These are phyloP conservation scores for Aurantiochytrium sp. DNA, from an alignment of 108 stramenopile genomes.

Conservation along the genomic window DNA sequence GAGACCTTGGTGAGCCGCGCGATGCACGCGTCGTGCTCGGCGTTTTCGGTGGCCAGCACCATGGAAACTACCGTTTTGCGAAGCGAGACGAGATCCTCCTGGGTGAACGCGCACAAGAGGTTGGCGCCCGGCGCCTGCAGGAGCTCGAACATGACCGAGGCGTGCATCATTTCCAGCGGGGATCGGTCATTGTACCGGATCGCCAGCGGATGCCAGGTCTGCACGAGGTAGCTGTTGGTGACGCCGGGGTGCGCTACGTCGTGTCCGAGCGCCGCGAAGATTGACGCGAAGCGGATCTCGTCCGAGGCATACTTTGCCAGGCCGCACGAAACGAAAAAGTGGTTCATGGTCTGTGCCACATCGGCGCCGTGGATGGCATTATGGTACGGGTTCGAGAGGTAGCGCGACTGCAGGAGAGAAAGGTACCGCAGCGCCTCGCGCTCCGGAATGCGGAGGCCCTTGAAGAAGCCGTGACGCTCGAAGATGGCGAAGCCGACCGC, in stretches of 20 bases:
- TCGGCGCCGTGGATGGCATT: conserved; percentile 31
- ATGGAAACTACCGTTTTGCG: not conserved
- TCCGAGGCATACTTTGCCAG: not conserved
- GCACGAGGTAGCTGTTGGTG: conserved; percentile 46
- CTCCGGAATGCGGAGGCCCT: not conserved
- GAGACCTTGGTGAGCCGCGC: not conserved
- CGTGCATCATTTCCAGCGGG: conserved; percentile 49
- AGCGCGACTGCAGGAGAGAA: not conserved
- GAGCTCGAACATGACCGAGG: conserved; percentile 33
- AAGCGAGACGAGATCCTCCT: not conserved
- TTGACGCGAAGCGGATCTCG: conserved; percentile 24
- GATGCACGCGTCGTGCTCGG: not conserved
- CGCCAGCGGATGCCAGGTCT: conserved; percentile 40
- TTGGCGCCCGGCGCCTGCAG: not conserved
- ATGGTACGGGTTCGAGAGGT: conserved; percentile 26
- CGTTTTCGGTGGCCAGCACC: conserved; percentile 36
- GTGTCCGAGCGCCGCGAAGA: conserved; percentile 40
- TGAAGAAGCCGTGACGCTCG: not conserved
- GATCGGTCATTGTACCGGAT: conserved; percentile 41
- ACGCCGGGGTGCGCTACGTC: conserved; percentile 46
- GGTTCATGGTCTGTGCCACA: conserved; percentile 31
- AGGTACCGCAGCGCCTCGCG: not conserved
- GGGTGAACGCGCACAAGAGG: not conserved
- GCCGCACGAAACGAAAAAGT: not conserved
- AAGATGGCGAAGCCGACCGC: not conserved